These are phyloP conservation scores for Amaranthus tricolor DNA, from an alignment of 179 eudicot genomes.

Conservation along the genomic window DNA sequence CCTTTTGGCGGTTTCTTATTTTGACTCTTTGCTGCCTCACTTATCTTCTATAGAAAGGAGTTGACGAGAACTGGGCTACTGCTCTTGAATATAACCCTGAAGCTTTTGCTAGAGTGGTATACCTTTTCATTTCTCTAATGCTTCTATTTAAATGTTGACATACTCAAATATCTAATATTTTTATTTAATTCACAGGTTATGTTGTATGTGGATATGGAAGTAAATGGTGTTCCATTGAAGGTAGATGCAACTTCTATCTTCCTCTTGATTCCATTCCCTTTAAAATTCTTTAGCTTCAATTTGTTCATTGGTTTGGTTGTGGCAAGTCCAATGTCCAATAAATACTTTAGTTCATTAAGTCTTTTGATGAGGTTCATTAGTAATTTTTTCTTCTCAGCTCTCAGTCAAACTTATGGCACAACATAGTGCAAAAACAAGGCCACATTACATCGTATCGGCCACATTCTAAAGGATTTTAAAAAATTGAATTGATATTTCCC, in stretches of 20 bases:
- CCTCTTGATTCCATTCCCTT: constrained; percentile 2
- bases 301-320: neutral
- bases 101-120: constrained; percentile 96
- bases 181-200: constrained; percentile 62
- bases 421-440: too few species aligned
- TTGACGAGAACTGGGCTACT: constrained; percentile 97
- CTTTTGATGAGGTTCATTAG: neutral
- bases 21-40: constrained; percentile 14
- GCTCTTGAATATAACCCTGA: constrained; percentile 97
- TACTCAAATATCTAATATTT: constrained; percentile 11
- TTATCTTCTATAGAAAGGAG: constrained; percentile 67
- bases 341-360: neutral
- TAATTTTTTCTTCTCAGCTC: neutral
- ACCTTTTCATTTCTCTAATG: neutral
- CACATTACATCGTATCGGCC: too few species aligned
- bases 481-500: too few species aligned
- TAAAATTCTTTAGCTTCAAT: neutral
- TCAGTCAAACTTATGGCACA: too few species aligned
- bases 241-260: constrained; percentile 34
- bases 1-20: neutral
- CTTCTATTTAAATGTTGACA: neutral
- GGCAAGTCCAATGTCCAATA: neutral
- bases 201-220: constrained; percentile 99
- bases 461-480: too few species aligned
- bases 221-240: constrained; percentile 97